A percentile compares a stretch with the other conserved stretches of the same genome.
phyloP scores from a whole-genome alignment of 345 rosid genomes.

The Murraya paniculata region DNA sequence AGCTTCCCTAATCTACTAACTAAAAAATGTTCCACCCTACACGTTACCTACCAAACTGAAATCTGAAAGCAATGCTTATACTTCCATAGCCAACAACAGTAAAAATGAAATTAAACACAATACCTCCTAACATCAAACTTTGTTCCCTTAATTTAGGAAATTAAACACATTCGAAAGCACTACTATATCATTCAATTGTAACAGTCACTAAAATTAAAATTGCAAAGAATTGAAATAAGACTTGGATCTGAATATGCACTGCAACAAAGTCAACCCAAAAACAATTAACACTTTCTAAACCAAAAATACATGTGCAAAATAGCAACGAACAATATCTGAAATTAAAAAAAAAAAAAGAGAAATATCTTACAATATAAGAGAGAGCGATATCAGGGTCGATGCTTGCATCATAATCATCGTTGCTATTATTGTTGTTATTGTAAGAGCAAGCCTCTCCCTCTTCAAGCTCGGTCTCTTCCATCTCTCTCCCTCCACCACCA shows the following conservation, averaged over 20 bases:
- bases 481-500: constrained; percentile 25
- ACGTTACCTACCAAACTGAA: not conserved
- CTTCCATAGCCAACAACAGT: constrained; percentile 13
- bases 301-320: not conserved
- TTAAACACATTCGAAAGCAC: constrained; percentile 19
- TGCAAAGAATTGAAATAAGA: constrained; percentile 15
- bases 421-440: constrained; percentile 38
- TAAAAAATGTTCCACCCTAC: not conserved
- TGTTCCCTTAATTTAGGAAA: not conserved
- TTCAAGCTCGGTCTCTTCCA: constrained; percentile 71
- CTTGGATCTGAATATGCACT: constrained; percentile 27
- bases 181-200: constrained; percentile 19
- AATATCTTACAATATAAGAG: constrained; percentile 71
- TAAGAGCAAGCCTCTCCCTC: constrained; percentile 77
- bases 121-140: not conserved
- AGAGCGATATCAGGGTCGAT: constrained; percentile 75
- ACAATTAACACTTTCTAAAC: constrained; percentile 8
- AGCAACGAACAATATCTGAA: not conserved
- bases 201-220: constrained; percentile 15
- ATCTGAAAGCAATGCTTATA: constrained; percentile 1
- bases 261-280: constrained; percentile 4
- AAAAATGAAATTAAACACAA: constrained; percentile 2
- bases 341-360: not conserved
- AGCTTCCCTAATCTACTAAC: constrained; percentile 13
- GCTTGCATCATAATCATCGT: constrained; percentile 43